Percentiles rank a stretch among this genome's conserved stretches.
Evolutionary conservation across 495 filamentous ascomycete species (phyloP).

Genomic region (Lepidopterella palustris): DNA sequence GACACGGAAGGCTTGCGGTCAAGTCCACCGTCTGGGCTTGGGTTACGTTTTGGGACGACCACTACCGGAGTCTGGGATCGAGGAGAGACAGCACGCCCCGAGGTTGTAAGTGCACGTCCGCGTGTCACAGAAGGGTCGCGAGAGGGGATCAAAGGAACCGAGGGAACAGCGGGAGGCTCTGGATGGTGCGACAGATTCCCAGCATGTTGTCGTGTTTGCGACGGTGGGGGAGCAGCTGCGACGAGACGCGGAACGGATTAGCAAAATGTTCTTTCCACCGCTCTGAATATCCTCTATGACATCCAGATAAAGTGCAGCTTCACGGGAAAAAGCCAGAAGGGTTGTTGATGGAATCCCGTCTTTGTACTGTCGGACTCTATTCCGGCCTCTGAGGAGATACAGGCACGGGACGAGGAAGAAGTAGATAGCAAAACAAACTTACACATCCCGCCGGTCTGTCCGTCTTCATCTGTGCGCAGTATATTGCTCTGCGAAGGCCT

Average conservation of each 20-base stretch:
- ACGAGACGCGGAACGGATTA: constrained; percentile 15
- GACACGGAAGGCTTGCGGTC: constrained; percentile 63
- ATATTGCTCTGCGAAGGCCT: background rate
- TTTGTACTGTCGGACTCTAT: background rate
- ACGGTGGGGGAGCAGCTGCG: constrained; percentile 25
- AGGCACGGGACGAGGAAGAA: background rate
- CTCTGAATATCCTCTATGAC: constrained; percentile 3
- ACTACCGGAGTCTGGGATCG: constrained; percentile 31
- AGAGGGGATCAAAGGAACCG: constrained; percentile 20
- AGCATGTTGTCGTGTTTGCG: constrained; percentile 22
- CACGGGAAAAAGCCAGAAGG: constrained; percentile 1
- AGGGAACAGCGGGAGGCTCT: constrained; percentile 17
- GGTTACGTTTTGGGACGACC: constrained; percentile 20
- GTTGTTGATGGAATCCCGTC: background rate
- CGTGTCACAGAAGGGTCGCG: constrained; percentile 32
- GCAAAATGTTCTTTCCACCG: constrained; percentile 7
- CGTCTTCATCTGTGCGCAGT: constrained; percentile 11
- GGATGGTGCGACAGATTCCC: constrained; percentile 28
- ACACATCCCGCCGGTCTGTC: constrained; percentile 21
- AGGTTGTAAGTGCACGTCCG: constrained; percentile 33
- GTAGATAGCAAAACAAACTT: constrained; percentile 4
- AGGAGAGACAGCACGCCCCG: constrained; percentile 28
- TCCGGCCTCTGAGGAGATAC: background rate
- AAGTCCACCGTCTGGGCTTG: constrained; percentile 39
- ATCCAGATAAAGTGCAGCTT: constrained; percentile 23